Evolutionary conservation across 768 basidiomycete species (phyloP).

Genomic region (Chlorophyllum brunneum): DNA sequence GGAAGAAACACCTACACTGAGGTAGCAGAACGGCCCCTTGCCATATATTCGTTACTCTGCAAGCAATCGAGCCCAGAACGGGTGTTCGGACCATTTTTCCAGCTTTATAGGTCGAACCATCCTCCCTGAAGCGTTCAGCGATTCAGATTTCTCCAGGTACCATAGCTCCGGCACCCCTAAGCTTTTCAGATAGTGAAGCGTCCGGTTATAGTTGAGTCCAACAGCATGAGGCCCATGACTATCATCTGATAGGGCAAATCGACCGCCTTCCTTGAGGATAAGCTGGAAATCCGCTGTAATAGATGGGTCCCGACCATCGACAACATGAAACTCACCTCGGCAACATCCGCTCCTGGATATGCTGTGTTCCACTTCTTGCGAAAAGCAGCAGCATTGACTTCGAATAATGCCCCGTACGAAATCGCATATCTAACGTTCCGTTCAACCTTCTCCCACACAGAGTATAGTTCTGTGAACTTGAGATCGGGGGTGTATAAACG

Average conservation of each 20-base stretch:
- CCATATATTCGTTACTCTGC: not conserved
- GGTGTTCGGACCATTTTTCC: constrained; percentile 52
- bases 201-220: constrained; percentile 75
- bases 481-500: constrained; percentile 74
- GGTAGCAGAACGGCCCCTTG: not conserved
- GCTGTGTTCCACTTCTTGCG: constrained; percentile 85
- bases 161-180: constrained; percentile 64
- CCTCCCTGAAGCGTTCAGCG: constrained; percentile 45
- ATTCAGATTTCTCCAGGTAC: constrained; percentile 44
- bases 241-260: constrained; percentile 89
- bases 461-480: constrained; percentile 49
- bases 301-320: not conserved
- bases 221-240: constrained; percentile 90
- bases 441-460: constrained; percentile 60
- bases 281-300: constrained; percentile 38
- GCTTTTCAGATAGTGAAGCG: constrained; percentile 59
- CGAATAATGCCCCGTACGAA: constrained; percentile 87
- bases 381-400: constrained; percentile 89
- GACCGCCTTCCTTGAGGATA: constrained; percentile 65
- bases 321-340: constrained; percentile 47
- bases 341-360: constrained; percentile 79
- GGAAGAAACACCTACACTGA: too few species aligned
- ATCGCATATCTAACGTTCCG: constrained; percentile 74
- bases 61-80: constrained; percentile 44
- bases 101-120: constrained; percentile 39